Conservation (phyloP, 2,329 filamentous ascomycete genomes). For the Diaporthe citrichinensis region DNA sequence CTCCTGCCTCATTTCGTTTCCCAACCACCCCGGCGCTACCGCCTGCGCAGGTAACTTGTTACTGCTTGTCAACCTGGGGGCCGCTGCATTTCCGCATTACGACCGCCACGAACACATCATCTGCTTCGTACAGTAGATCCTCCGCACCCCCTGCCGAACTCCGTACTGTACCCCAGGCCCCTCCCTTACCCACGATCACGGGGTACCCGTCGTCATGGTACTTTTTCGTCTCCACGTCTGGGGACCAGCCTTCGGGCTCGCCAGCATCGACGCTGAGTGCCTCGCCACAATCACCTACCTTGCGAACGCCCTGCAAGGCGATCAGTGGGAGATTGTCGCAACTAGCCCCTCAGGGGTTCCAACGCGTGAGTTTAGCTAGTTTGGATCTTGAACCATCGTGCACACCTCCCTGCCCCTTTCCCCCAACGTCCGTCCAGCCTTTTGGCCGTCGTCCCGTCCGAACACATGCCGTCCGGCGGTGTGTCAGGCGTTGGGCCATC, state of each 20-base stretch:
- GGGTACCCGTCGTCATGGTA: constrained; percentile 51
- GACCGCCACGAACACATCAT: neutral
- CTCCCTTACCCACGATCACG: constrained; percentile 19
- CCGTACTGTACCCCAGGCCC: constrained; percentile 20
- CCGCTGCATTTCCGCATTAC: constrained; percentile 11
- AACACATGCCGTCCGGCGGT: constrained; percentile 20
- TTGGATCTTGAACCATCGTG: neutral
- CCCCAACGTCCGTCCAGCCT: constrained; percentile 47
- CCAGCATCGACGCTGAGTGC: constrained; percentile 93
- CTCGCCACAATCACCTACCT: constrained; percentile 87
- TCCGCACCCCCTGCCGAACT: neutral
- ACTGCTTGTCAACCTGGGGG: neutral
- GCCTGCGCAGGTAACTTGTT: constrained; percentile 16
- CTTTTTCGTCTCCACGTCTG: constrained; percentile 85
- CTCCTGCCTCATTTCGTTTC: constrained; percentile 36
- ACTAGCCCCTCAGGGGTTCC: constrained; percentile 80
- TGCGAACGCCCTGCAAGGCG: constrained; percentile 69
- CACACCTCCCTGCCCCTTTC: constrained; percentile 30
- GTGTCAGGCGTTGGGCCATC: constrained; percentile 25
- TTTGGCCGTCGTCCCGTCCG: constrained; percentile 30
- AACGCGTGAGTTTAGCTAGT: constrained; percentile 69
- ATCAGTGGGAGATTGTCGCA: constrained; percentile 78
- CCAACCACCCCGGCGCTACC: constrained; percentile 10
- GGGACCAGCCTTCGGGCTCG: constrained; percentile 88
- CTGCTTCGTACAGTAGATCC: constrained; percentile 10